Base-by-base conservation (phyloP, 2,329 filamentous ascomycete genomes). In the Trichophyton simii region DNA sequence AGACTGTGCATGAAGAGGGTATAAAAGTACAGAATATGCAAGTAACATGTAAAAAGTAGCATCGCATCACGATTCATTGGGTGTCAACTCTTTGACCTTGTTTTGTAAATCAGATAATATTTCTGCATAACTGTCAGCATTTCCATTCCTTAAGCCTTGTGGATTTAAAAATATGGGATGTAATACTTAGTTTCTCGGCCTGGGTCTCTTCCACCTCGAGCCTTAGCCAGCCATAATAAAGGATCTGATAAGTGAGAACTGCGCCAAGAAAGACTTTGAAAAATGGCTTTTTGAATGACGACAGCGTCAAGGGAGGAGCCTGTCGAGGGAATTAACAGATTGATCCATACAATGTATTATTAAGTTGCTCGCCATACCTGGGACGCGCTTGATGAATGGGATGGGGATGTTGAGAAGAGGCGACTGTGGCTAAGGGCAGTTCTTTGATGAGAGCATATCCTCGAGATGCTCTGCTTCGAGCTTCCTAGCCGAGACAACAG, bases 251-350 rank as follows among this genome's bases (percentile, higher is more conserved):
- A 15, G 74, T 77, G 66, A 79, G 74, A 41, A 79, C 73, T 3
- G 77, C 76, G 6, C 76, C 74, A 2, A 79, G 71, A 60, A 80
- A 77, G 63, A 78, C 75, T 64, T 80, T 80, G 63, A 73, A 72
- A 58, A 79, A 75, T 8, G 78, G 76, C 38, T 76, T 69, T 4
- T 68, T 70, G 62, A 78, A 76, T 44, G 68, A 63, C 44, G 71
- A 70, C 64, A 76, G 76, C 11, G 55, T n/a, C 70, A 54, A 31
- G 13, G 50, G 50, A 34, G 22, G 2, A 6, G 22, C 15, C 22
- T 54, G n/a, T 3, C 4, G 3, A 54, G 25, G 5, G 1, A 5
- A 22, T 54, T 34, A 54, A 13, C 28, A 22, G 13, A 2, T 11
- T 28, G 11, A 15, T 31, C 25, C 9, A 54, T 31, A 6, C 13